Evolutionary conservation across 23 red algal genomes (phyloP), one percentile per base, ranked within the genome.

Genomic region (Porphyridium purpureum): DNA sequence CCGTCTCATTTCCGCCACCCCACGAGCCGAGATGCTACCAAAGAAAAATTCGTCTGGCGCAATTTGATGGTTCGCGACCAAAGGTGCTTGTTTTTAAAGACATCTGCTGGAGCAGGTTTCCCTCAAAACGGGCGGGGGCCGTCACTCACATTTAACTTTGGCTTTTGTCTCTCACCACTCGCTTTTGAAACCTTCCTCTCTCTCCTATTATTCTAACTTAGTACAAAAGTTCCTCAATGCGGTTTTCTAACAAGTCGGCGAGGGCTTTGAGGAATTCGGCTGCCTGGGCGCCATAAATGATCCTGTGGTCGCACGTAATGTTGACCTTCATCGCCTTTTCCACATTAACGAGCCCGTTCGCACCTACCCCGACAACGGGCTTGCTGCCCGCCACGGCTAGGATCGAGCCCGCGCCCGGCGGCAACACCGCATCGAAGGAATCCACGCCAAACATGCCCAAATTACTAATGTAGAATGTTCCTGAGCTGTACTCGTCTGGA

Each of bases 391-490:
- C 64, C 23, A 98, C 50, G 1, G 90, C 90, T 0, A 98, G 70
- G 49, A 98, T 98, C 0, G 64, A 67, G 5, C 79, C 79, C 24
- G 78, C 79, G 35, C 81, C 81, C 33, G 67, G 63, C 5, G 90
- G 90, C 58, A 98, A 38, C 33, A 98, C 81, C 1, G 90, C 80
- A 52, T 98, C 81, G 36, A 98, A 98, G 34, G 60, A 47, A 41
- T 59, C 58, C 3, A 98, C 90, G 1, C 90, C 90, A 63, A 82
- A 98, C 90, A 98, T 98, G 46, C 90, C 90, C 36, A 98, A 35
- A 57, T 98, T 98, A 70, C 72, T 81, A 6, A 98, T 54, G 30
- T 68, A 58, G 60, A 98, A 98, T 7, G 80, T 81, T 29, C 80
- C 90, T 9, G 66, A 61, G 21, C 52, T 72, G 59, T 86, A 86